Conservation (phyloP, 169 alveolate species). For the Plasmodium gaboni region DNA sequence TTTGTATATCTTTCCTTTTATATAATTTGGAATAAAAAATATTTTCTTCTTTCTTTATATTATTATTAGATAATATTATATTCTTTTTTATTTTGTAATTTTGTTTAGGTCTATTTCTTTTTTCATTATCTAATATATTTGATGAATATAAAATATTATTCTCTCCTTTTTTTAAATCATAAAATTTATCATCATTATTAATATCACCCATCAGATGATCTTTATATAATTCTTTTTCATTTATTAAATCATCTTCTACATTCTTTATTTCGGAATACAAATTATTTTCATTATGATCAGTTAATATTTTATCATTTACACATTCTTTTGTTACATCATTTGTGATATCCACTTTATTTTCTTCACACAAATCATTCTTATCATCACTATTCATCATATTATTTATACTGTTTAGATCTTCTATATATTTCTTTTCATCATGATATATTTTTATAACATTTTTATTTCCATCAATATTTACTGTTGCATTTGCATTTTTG, state of each 20-base stretch:
- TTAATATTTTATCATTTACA: background rate
- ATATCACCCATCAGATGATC: background rate
- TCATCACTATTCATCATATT: too few relatives aligned
- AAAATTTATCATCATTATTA: background rate
- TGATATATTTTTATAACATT: too few relatives aligned
- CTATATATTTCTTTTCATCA: too few relatives aligned
- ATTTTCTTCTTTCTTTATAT: constrained; percentile 7
- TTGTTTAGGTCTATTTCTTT: background rate
- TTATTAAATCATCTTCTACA: too few relatives aligned
- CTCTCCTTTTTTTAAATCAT: background rate
- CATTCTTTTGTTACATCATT: background rate
- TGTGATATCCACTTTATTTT: background rate
- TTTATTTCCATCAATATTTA: too few relatives aligned
- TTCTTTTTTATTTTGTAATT: background rate
- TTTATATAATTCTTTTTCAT: too few relatives aligned
- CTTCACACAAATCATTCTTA: too few relatives aligned
- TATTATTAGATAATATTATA: background rate
- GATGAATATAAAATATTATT: background rate
- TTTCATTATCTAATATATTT: background rate
- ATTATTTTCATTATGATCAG: background rate
- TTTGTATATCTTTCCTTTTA: constrained; percentile 29
- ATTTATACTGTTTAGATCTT: too few relatives aligned
- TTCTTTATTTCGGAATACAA: too few relatives aligned
- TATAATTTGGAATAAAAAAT: background rate
- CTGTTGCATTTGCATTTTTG: too few relatives aligned